A percentile compares a stretch with the other conserved stretches of the same genome.
Evolutionary conservation across 2,329 filamentous ascomycete genomes (phyloP).

Genomic region (Talaromyces sp.): DNA sequence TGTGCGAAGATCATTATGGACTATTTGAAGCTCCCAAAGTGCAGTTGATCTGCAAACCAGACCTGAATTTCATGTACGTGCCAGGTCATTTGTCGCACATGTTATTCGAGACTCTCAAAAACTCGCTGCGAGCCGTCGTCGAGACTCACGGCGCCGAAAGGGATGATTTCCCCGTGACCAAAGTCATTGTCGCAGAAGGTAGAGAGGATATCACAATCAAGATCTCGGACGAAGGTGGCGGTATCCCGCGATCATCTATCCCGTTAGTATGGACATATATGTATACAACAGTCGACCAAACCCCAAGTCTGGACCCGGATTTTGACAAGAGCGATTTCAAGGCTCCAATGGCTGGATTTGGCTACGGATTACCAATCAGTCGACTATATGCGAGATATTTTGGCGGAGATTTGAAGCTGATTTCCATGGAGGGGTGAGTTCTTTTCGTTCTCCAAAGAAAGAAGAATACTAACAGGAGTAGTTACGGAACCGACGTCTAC

Average conservation of each 20-base stretch:
- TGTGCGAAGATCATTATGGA: slow-evolving; percentile 97
- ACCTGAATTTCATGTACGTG: slow-evolving; percentile 99
- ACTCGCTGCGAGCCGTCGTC: slow-evolving; percentile 93
- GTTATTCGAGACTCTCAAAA: slow-evolving; percentile 99
- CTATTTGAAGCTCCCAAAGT: slow-evolving; percentile 95
- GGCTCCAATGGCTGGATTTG: slow-evolving; percentile 97
- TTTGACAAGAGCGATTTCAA: slow-evolving; percentile 99
- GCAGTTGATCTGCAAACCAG: slow-evolving; percentile 89
- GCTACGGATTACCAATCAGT: slow-evolving; percentile 94
- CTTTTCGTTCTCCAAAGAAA: not conserved
- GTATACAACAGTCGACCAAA: slow-evolving; percentile 98
- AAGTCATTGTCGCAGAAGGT: slow-evolving; percentile 95
- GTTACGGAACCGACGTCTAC: slow-evolving; percentile 97
- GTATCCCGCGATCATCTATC: slow-evolving; percentile 87
- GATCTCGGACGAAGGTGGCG: slow-evolving; percentile 92
- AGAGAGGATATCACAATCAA: slow-evolving; percentile 99
- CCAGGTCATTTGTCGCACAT: slow-evolving; percentile 98
- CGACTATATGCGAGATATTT: slow-evolving; percentile 95
- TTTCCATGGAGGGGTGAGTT: slow-evolving; percentile 96
- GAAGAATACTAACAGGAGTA: slow-evolving; percentile 37
- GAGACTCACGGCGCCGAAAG: slow-evolving; percentile 93
- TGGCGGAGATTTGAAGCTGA: slow-evolving; percentile 92
- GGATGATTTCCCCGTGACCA: slow-evolving; percentile 92
- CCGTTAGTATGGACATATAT: slow-evolving; percentile 99
- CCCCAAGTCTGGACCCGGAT: slow-evolving; percentile 89